A percentile compares a stretch with the other conserved stretches of the same genome.
These are phyloP conservation scores for Helianthus tuberosus DNA, from an alignment of 129 eudicot genomes.

Conservation along the genomic window DNA sequence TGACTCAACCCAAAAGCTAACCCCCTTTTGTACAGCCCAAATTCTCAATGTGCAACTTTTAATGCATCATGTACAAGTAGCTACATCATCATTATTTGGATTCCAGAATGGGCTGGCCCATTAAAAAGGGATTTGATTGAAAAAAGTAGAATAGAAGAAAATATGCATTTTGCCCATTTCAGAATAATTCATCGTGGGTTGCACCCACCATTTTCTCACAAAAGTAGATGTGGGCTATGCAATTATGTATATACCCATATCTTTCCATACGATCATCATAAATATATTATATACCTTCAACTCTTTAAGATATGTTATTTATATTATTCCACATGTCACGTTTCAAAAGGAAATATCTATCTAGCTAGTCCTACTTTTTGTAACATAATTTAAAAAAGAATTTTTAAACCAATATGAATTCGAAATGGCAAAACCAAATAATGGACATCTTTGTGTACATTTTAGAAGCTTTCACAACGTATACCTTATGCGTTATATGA, in stretches of 20 bases:
- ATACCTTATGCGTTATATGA: too few species aligned
- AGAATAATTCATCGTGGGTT: slow-evolving; percentile 31
- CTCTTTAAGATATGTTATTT: slow-evolving; percentile 11
- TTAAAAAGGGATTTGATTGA: slow-evolving; percentile 18
- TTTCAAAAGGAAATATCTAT: neutral
- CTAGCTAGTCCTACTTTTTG: neutral
- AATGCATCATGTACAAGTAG: slow-evolving; percentile 5
- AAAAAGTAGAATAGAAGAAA: slow-evolving; percentile 24
- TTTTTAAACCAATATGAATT: too few species aligned
- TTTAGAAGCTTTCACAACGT: too few species aligned
- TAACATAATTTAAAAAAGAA: neutral
- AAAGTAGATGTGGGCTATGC: slow-evolving; percentile 38
- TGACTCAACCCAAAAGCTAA: slow-evolving; percentile 22
- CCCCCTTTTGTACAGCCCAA: slow-evolving; percentile 1
- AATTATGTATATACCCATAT: slow-evolving; percentile 11
- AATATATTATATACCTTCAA: neutral
- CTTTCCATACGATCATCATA: slow-evolving; percentile 20
- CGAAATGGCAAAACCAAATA: too few species aligned
- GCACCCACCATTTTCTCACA: slow-evolving; percentile 38
- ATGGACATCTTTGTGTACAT: too few species aligned
- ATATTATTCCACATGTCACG: neutral
- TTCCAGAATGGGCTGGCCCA: slow-evolving; percentile 43
- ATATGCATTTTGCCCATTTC: slow-evolving; percentile 45
- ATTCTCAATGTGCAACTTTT: slow-evolving; percentile 2
- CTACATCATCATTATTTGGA: slow-evolving; percentile 11